phyloP scores from a whole-genome alignment of 768 basidiomycete genomes.

The Grammothele lineata region DNA sequence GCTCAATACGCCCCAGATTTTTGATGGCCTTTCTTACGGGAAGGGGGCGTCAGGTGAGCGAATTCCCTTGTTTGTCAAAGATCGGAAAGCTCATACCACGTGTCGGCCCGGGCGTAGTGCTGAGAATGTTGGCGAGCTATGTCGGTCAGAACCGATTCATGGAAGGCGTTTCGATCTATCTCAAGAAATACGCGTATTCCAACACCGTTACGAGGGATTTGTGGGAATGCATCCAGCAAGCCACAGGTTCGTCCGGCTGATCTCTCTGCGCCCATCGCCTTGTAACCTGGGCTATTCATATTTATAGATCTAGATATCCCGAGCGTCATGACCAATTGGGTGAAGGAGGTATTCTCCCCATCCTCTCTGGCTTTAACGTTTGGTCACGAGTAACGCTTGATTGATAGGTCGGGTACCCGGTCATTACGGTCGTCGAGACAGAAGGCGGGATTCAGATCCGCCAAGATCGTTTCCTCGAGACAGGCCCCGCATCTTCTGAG shows the following conservation, averaged over 20 bases:
- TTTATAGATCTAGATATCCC: slow-evolving; percentile 50
- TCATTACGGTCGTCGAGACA: background rate
- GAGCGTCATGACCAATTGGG: slow-evolving; percentile 89
- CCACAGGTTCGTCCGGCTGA: slow-evolving; percentile 44
- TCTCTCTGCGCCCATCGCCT: slow-evolving; percentile 2
- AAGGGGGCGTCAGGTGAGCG: slow-evolving; percentile 71
- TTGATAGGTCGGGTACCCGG: background rate
- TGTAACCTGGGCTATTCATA: background rate
- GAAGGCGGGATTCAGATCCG: background rate
- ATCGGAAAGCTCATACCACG: background rate
- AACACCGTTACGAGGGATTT: slow-evolving; percentile 85
- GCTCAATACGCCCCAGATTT: slow-evolving; percentile 70
- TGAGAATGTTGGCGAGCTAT: slow-evolving; percentile 88
- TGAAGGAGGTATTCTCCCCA: slow-evolving; percentile 80
- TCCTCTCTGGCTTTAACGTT: no score
- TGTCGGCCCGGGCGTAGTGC: slow-evolving; percentile 51
- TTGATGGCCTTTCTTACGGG: slow-evolving; percentile 83
- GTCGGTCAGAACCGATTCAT: slow-evolving; percentile 89
- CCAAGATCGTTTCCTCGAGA: background rate
- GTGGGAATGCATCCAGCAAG: slow-evolving; percentile 78
- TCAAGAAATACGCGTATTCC: slow-evolving; percentile 81
- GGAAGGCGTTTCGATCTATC: slow-evolving; percentile 84
- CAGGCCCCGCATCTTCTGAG: background rate
- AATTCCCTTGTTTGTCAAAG: background rate
- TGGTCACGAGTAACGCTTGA: no score